These are phyloP conservation scores for Tephrocybe sp. DNA, from an alignment of 768 basidiomycete species.

Conservation along the genomic window DNA sequence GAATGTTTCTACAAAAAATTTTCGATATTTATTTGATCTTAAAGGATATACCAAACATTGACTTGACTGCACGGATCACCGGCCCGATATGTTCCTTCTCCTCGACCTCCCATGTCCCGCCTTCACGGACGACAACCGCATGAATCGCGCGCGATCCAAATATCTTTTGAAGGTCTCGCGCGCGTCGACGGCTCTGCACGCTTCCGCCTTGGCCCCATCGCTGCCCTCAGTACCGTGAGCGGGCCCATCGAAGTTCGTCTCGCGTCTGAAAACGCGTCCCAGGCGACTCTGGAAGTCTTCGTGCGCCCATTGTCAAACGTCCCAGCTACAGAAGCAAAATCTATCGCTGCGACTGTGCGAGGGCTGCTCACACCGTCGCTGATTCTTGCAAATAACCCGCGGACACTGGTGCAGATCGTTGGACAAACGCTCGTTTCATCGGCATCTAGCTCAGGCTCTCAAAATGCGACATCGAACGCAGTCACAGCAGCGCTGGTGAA, in stretches of 20 bases:
- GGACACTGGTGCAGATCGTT: slow-evolving; percentile 77
- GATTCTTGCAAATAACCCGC: slow-evolving; percentile 66
- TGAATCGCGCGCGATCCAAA: slow-evolving; percentile 40
- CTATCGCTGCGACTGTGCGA: slow-evolving; percentile 53
- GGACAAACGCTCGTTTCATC: slow-evolving; percentile 54
- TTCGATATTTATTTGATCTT: neutral
- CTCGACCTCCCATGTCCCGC: slow-evolving; percentile 6
- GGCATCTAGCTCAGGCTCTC: neutral
- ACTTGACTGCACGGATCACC: neutral
- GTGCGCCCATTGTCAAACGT: slow-evolving; percentile 70
- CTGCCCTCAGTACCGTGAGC: slow-evolving; percentile 70
- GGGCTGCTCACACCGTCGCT: slow-evolving; percentile 60
- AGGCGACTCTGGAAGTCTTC: slow-evolving; percentile 73
- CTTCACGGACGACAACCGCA: slow-evolving; percentile 15
- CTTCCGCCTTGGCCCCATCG: slow-evolving; percentile 56
- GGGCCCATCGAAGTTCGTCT: slow-evolving; percentile 80
- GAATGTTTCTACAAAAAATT: neutral
- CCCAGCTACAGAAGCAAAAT: slow-evolving; percentile 69
- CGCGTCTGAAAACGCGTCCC: slow-evolving; percentile 66
- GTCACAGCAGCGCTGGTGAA: slow-evolving; percentile 70
- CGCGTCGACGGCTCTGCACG: slow-evolving; percentile 77
- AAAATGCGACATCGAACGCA: slow-evolving; percentile 25
- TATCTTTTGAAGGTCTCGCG: slow-evolving; percentile 61
- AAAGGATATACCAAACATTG: neutral
- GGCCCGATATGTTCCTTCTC: neutral